These are phyloP conservation scores for Rhinocladiella mackenziei DNA, from an alignment of 2,329 filamentous ascomycete species.

Conservation along the genomic window DNA sequence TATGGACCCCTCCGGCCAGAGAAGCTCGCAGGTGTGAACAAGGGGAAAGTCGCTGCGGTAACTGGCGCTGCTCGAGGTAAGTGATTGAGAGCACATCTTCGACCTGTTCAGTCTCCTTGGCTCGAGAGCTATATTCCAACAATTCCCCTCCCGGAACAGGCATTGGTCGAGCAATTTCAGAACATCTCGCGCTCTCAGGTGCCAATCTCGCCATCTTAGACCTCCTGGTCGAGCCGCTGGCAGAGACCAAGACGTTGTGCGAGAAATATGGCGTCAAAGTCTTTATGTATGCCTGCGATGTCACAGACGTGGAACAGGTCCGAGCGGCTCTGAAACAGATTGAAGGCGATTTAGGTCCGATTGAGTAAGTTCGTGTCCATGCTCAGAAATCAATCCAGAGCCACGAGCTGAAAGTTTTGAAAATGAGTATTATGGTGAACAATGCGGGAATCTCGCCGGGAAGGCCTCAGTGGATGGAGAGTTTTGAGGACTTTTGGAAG, in stretches of 20 bases:
- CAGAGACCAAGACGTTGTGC: slow-evolving; percentile 17
- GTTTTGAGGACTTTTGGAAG: slow-evolving; percentile 20
- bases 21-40: slow-evolving; percentile 16
- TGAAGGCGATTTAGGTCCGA: slow-evolving; percentile 15
- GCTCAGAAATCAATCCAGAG: slow-evolving; percentile 6
- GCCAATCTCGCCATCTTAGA: slow-evolving; percentile 29
- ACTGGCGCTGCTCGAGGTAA: slow-evolving; percentile 30
- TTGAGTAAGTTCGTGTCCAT: slow-evolving; percentile 16
- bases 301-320: slow-evolving; percentile 28
- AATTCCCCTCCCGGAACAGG: slow-evolving; percentile 1
- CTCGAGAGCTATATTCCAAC: background rate
- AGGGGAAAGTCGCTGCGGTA: slow-evolving; percentile 29
- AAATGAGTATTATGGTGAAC: slow-evolving; percentile 30
- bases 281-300: slow-evolving; percentile 27
- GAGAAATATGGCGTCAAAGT: slow-evolving; percentile 20
- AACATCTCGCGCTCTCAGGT: slow-evolving; percentile 27
- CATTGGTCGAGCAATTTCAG: slow-evolving; percentile 31
- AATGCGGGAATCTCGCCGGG: slow-evolving; percentile 31
- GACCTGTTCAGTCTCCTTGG: background rate
- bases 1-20: slow-evolving; percentile 19
- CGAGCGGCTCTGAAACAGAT: slow-evolving; percentile 7
- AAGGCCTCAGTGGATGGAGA: slow-evolving; percentile 25
- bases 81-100: background rate
- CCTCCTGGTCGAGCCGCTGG: slow-evolving; percentile 19
- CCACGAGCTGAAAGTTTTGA: slow-evolving; percentile 11